Conservation (phyloP, 306 rosid genomes). For the Sesbania bispinosa region DNA sequence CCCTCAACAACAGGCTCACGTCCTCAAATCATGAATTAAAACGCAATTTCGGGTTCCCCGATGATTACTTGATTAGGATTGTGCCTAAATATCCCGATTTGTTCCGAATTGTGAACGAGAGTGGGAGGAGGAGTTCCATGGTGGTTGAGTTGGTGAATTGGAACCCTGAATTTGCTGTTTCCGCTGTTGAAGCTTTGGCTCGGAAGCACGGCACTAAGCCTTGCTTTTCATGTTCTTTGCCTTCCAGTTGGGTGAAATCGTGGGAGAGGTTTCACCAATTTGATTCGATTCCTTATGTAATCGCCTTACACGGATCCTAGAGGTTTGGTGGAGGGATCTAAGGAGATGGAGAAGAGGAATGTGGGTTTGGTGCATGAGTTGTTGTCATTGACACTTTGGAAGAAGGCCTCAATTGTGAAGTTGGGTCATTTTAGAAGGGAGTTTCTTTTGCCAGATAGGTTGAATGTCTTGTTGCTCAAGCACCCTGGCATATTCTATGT, state of each 20-base stretch:
- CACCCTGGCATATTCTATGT: slow-evolving; percentile 81
- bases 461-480: slow-evolving; percentile 69
- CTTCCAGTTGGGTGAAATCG: slow-evolving; percentile 76
- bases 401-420: slow-evolving; percentile 72
- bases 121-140: too few species aligned
- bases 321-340: slow-evolving; percentile 49
- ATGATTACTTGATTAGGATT: slow-evolving; percentile 65
- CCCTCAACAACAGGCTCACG: slow-evolving; percentile 51
- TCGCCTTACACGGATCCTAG: slow-evolving; percentile 57
- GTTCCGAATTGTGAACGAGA: slow-evolving; percentile 60
- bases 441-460: slow-evolving; percentile 58
- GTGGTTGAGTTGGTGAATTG: slow-evolving; percentile 68
- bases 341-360: slow-evolving; percentile 79
- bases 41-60: slow-evolving; percentile 72
- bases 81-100: slow-evolving; percentile 47
- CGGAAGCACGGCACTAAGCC: slow-evolving; percentile 38
- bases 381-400: slow-evolving; percentile 78
- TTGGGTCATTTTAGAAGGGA: slow-evolving; percentile 77
- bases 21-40: slow-evolving; percentile 59
- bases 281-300: slow-evolving; percentile 54
- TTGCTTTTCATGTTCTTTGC: slow-evolving; percentile 57
- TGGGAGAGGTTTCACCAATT: slow-evolving; percentile 68
- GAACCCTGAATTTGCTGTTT: slow-evolving; percentile 66
- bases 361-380: slow-evolving; percentile 80
- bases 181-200: slow-evolving; percentile 53